A percentile compares a stretch with the other conserved stretches of the same genome.
These are phyloP conservation scores for Schizophyllum commune DNA, from an alignment of 1,284 basidiomycete genomes.

Conservation along the genomic window DNA sequence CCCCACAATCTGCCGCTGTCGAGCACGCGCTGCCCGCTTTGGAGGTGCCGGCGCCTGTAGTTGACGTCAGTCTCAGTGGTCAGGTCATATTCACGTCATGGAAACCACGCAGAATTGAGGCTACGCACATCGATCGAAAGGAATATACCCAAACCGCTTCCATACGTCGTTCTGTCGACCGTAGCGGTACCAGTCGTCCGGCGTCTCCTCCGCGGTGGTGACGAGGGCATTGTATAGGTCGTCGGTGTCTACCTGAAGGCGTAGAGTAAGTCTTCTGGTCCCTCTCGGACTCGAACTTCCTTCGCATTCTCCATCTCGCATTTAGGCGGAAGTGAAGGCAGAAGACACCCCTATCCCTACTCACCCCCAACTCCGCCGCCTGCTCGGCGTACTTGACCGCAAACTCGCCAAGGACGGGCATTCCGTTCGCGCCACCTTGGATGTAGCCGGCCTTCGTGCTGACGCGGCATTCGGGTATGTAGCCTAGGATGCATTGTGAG, in stretches of 20 bases:
- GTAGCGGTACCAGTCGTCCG: slow-evolving; percentile 35
- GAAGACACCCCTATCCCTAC: too few species aligned
- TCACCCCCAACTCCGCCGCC: slow-evolving; percentile 32
- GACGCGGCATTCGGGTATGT: slow-evolving; percentile 38
- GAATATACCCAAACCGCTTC: slow-evolving; percentile 41
- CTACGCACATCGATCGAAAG: slow-evolving; percentile 32
- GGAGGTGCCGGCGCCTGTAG: not conserved
- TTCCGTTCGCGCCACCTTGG: slow-evolving; percentile 41
- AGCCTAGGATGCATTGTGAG: too few species aligned
- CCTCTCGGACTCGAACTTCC: too few species aligned
- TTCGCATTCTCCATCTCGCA: too few species aligned
- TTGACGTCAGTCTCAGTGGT: too few species aligned
- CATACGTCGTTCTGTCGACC: slow-evolving; percentile 44
- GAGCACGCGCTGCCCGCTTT: not conserved
- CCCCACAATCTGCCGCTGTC: not conserved
- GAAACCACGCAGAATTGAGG: too few species aligned
- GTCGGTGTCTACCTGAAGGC: slow-evolving; percentile 15
- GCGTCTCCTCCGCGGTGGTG: slow-evolving; percentile 41
- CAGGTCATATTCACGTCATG: too few species aligned
- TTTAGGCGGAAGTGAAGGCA: too few species aligned
- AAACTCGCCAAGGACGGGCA: slow-evolving; percentile 44
- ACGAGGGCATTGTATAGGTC: slow-evolving; percentile 42
- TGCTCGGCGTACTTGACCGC: slow-evolving; percentile 35
- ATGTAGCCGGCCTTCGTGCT: slow-evolving; percentile 44
- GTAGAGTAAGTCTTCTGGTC: not conserved